Evolutionary conservation across 2,329 filamentous ascomycete species (phyloP).

Genomic region (Macroventuria anomochaeta): DNA sequence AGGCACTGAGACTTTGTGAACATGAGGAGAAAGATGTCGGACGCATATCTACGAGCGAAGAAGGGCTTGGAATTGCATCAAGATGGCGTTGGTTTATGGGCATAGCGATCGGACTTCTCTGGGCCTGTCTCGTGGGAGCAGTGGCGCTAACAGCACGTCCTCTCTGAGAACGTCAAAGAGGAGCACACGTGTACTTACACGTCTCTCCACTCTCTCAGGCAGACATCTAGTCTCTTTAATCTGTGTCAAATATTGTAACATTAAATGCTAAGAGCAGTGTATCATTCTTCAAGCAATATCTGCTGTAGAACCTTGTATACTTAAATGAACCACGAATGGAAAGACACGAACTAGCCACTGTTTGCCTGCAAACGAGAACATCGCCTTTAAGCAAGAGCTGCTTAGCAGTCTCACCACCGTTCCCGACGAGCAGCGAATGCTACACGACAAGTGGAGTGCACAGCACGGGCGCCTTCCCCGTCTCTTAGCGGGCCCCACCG

Average conservation of each 20-base stretch:
- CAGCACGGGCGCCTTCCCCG: constrained; percentile 12
- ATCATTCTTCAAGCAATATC: not conserved
- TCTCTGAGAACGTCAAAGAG: constrained; percentile 1
- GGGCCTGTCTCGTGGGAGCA: constrained; percentile 8
- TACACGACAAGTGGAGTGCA: constrained; percentile 1
- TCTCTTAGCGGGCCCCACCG: constrained; percentile 18
- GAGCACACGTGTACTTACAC: not conserved
- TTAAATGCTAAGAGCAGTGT: constrained; percentile 13
- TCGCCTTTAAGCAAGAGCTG: not conserved
- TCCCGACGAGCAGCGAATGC: not conserved
- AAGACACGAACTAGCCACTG: not conserved
- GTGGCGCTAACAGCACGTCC: constrained; percentile 13
- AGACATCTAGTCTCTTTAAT: constrained; percentile 12
- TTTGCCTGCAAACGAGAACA: not conserved
- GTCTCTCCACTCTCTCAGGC: constrained; percentile 27
- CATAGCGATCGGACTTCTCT: constrained; percentile 29
- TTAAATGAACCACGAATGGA: not conserved
- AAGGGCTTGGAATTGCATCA: constrained; percentile 25
- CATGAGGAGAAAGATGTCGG: not conserved
- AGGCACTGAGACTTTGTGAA: not conserved
- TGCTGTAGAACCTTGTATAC: not conserved
- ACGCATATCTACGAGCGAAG: not conserved
- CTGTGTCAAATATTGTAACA: constrained; percentile 29
- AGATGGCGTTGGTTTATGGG: constrained; percentile 28
- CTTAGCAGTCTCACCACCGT: not conserved